Evolutionary conservation across 2,329 filamentous ascomycete species (phyloP).

Genomic region (Fusarium citri): DNA sequence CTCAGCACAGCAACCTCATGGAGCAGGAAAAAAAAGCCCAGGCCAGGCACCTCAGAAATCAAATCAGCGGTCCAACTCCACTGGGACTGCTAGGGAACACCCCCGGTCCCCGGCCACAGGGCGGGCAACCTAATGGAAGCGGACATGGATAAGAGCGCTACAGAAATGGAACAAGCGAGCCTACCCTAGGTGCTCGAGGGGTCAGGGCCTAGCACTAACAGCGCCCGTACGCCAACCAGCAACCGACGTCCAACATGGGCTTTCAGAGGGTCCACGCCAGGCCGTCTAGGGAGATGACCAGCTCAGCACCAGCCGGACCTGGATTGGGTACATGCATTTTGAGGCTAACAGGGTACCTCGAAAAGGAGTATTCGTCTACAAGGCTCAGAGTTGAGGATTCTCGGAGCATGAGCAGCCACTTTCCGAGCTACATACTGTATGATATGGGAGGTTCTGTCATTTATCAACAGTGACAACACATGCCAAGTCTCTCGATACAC

Average conservation of each 20-base stretch:
- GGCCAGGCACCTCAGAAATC: conserved; percentile 21
- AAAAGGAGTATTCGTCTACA: conserved; percentile 7
- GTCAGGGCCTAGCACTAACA: conserved; percentile 10
- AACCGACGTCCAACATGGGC: conserved; percentile 21
- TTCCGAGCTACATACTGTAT: conserved; percentile 3
- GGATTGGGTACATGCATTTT: conserved; percentile 24
- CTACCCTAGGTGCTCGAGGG: neutral
- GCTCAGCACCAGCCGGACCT: conserved; percentile 38
- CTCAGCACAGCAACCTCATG: conserved; percentile 9
- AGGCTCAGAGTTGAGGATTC: conserved; percentile 22
- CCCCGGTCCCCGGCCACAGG: conserved; percentile 27
- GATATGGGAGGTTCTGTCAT: neutral
- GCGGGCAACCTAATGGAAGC: conserved; percentile 2
- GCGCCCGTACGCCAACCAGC: conserved; percentile 28
- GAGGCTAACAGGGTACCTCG: conserved; percentile 21
- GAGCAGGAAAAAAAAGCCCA: neutral
- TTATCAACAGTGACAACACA: neutral
- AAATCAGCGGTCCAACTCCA: conserved; percentile 33
- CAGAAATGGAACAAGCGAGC: conserved; percentile 37
- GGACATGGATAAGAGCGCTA: conserved; percentile 27
- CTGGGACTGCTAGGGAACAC: conserved; percentile 22
- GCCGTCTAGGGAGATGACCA: conserved; percentile 12
- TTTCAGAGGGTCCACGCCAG: conserved; percentile 35
- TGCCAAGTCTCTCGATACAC: conserved; percentile 4
- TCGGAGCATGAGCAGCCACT: conserved; percentile 2